A percentile compares a stretch with the other conserved stretches of the same genome.
phyloP scores from a whole-genome alignment of 352 stramenopile species.

The Globisporangium mamillatum region DNA sequence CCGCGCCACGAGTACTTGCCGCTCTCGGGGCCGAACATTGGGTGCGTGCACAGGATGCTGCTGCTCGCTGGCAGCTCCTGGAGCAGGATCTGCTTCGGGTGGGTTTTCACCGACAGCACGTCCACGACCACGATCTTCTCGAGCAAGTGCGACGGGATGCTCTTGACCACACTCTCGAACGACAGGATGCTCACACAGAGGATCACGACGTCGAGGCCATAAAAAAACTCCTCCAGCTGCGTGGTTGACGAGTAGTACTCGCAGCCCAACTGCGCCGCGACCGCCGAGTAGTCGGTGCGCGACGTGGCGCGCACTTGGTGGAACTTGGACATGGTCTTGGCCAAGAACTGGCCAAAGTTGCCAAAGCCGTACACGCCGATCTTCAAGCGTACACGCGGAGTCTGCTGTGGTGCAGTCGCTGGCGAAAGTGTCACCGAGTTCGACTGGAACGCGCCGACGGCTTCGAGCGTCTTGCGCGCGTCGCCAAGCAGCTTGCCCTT shows the following conservation, averaged over 20 bases:
- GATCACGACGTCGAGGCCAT: slow-evolving; percentile 93
- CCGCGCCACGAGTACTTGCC: slow-evolving; percentile 94
- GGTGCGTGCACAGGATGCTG: slow-evolving; percentile 96
- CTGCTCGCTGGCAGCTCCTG: slow-evolving; percentile 83
- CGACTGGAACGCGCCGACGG: slow-evolving; percentile 38
- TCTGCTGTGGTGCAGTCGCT: slow-evolving; percentile 18
- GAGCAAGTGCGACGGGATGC: slow-evolving; percentile 65
- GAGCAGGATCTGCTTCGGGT: slow-evolving; percentile 93
- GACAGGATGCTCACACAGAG: slow-evolving; percentile 84
- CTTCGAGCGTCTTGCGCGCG: slow-evolving; percentile 51
- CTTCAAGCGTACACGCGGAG: slow-evolving; percentile 61
- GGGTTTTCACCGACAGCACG: slow-evolving; percentile 98
- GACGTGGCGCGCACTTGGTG: slow-evolving; percentile 86
- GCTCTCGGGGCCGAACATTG: slow-evolving; percentile 97
- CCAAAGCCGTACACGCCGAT: slow-evolving; percentile 97
- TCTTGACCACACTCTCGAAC: slow-evolving; percentile 64
- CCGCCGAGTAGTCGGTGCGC: slow-evolving; percentile 78
- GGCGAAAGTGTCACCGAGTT: slow-evolving; percentile 27
- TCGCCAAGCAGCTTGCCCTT: slow-evolving; percentile 62
- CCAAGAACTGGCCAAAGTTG: slow-evolving; percentile 98
- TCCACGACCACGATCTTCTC: slow-evolving; percentile 94
- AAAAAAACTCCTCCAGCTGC: slow-evolving; percentile 90
- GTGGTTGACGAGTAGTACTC: slow-evolving; percentile 54
- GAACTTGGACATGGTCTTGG: slow-evolving; percentile 93
- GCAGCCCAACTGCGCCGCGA: slow-evolving; percentile 51